Percentiles rank a stretch among this genome's conserved stretches.
phyloP scores from a whole-genome alignment of 305 asterid genomes.

The Solanum hybrid region DNA sequence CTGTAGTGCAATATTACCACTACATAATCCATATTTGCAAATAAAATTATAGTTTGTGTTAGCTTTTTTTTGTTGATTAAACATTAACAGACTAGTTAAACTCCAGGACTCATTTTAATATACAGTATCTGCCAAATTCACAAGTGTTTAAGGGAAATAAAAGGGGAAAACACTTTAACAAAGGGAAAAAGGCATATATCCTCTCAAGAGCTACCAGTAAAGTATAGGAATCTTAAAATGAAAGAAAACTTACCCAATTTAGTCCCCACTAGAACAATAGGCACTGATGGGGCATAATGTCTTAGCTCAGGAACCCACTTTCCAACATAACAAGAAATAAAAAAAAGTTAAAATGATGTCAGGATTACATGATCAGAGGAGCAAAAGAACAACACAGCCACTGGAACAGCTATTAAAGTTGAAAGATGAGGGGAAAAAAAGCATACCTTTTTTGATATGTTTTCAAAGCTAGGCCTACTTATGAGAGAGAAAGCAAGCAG shows the following conservation, averaged over 20 bases:
- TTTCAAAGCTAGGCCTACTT: conserved; percentile 88
- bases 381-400: conserved; percentile 1
- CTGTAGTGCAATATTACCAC: not conserved
- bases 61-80: not conserved
- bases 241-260: conserved; percentile 49
- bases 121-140: not conserved
- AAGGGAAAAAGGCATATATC: conserved; percentile 27
- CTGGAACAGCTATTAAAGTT: conserved; percentile 6
- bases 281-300: conserved; percentile 70
- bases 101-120: not conserved
- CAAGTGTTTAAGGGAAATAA: not conserved
- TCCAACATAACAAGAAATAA: conserved; percentile 27
- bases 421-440: conserved; percentile 8
- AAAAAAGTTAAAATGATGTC: conserved; percentile 21
- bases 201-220: conserved; percentile 6
- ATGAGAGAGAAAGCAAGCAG: conserved; percentile 80
- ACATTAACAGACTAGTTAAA: not conserved
- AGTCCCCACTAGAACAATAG: conserved; percentile 84
- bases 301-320: conserved; percentile 77
- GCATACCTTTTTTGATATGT: conserved; percentile 69
- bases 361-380: conserved; percentile 23
- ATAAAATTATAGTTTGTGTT: not conserved
- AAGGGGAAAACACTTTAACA: conserved; percentile 26
- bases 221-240: conserved; percentile 21
- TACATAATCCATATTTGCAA: not conserved